Evolutionary conservation across 225 moss, liverwort and hornwort species (phyloP).

Genomic region (Bryoerythrophyllum caledonicum): DNA sequence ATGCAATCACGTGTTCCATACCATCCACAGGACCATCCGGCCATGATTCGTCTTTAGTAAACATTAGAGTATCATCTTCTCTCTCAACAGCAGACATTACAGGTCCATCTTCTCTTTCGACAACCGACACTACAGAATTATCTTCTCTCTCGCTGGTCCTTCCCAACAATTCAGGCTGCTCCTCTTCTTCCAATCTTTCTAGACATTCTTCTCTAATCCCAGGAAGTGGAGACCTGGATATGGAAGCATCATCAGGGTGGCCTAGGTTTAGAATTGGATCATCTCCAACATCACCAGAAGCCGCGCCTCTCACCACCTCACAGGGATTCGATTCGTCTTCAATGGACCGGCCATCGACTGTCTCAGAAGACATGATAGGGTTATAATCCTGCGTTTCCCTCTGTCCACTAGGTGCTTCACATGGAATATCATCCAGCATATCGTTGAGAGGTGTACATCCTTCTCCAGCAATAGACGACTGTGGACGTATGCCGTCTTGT

Average conservation of each 20-base stretch:
- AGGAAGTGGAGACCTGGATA: conserved; percentile 11
- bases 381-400: conserved; percentile 23
- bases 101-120: conserved; percentile 21
- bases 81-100: conserved; percentile 13
- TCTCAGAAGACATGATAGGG: conserved; percentile 33
- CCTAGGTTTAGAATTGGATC: conserved; percentile 11
- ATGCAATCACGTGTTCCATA: conserved; percentile 77
- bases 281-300: conserved; percentile 16
- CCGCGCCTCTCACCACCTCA: conserved; percentile 21
- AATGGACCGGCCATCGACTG: not conserved
- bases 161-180: conserved; percentile 24
- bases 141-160: conserved; percentile 19
- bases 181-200: conserved; percentile 16
- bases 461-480: conserved; percentile 24
- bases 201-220: conserved; percentile 15
- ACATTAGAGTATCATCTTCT: conserved; percentile 25
- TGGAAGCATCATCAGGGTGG: conserved; percentile 9
- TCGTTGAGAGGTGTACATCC: conserved; percentile 20
- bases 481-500: conserved; percentile 23
- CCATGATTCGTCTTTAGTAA: conserved; percentile 25
- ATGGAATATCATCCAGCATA: conserved; percentile 14
- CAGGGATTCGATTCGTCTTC: conserved; percentile 19
- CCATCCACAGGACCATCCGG: conserved; percentile 57
- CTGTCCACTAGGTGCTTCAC: conserved; percentile 18
- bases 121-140: conserved; percentile 18